phyloP scores from a whole-genome alignment of 2,329 filamentous ascomycete genomes.

The Venturia pyrina region DNA sequence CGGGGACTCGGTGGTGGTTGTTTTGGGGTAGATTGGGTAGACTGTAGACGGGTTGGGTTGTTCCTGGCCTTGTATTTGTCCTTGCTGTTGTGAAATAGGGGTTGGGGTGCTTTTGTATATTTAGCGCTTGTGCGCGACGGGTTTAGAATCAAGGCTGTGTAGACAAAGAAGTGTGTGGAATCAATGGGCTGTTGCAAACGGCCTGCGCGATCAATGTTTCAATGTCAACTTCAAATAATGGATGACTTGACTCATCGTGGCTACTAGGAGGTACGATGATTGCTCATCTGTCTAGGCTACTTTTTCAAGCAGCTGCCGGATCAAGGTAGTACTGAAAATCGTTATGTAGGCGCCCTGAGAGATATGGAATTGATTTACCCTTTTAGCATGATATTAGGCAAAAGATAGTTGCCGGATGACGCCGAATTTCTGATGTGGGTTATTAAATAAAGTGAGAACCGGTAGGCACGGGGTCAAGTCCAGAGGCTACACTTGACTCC shows the following conservation, averaged over 20 bases:
- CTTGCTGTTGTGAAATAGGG: background rate
- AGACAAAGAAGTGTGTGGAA: background rate
- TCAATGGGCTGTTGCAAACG: background rate
- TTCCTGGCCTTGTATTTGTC: background rate
- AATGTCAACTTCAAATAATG: background rate
- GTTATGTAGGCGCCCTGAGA: too few relatives aligned
- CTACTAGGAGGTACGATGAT: background rate
- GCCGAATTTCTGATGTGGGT: too few relatives aligned
- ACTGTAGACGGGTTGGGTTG: background rate
- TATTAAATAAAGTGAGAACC: too few relatives aligned
- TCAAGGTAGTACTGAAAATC: too few relatives aligned
- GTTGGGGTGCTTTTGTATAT: background rate
- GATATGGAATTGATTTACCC: too few relatives aligned
- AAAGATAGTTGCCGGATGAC: too few relatives aligned
- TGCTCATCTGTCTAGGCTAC: background rate
- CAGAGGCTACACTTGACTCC: too few relatives aligned
- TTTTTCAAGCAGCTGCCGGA: too few relatives aligned
- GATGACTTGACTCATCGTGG: background rate
- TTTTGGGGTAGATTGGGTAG: background rate
- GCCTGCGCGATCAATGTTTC: background rate
- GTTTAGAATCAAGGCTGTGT: background rate
- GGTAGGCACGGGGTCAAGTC: too few relatives aligned
- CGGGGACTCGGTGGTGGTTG: background rate
- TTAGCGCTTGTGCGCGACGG: background rate
- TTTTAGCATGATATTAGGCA: too few relatives aligned